Evolutionary conservation across 106 monocot genomes (phyloP).

Genomic region (Phalaenopsis aphrodite): DNA sequence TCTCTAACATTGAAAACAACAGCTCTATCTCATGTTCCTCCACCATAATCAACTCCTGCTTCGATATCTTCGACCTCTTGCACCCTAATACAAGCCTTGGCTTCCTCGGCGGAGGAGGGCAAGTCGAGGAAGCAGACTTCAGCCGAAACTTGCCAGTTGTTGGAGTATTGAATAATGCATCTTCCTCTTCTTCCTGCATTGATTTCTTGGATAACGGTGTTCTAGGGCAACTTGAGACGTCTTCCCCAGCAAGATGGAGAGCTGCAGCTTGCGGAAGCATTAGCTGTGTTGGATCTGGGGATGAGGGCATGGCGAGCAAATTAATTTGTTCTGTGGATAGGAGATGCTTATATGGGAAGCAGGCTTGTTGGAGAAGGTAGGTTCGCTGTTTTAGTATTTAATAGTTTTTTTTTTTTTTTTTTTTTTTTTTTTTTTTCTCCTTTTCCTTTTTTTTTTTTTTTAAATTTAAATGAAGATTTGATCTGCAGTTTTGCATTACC

Average conservation of each 20-base stretch:
- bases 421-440: no score
- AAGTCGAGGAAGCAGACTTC: not conserved
- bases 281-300: not conserved
- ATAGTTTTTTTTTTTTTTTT: no score
- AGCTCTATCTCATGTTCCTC: constrained; percentile 23
- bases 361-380: not conserved
- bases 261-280: not conserved
- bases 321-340: not conserved
- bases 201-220: not conserved
- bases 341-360: not conserved
- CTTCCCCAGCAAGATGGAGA: no score
- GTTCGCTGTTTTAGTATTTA: no score
- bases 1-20: constrained; percentile 9
- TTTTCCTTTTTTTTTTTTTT: no score
- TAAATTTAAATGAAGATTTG: no score
- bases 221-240: not conserved
- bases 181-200: not conserved
- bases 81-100: not conserved
- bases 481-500: no score
- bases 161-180: constrained; percentile 17
- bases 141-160: constrained; percentile 6
- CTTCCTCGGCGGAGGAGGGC: constrained; percentile 37
- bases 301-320: not conserved
- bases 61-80: constrained; percentile 22
- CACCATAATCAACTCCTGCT: constrained; percentile 19